Base-by-base conservation (phyloP, 257 asterid genomes). In the Coffea eugenioides region DNA sequence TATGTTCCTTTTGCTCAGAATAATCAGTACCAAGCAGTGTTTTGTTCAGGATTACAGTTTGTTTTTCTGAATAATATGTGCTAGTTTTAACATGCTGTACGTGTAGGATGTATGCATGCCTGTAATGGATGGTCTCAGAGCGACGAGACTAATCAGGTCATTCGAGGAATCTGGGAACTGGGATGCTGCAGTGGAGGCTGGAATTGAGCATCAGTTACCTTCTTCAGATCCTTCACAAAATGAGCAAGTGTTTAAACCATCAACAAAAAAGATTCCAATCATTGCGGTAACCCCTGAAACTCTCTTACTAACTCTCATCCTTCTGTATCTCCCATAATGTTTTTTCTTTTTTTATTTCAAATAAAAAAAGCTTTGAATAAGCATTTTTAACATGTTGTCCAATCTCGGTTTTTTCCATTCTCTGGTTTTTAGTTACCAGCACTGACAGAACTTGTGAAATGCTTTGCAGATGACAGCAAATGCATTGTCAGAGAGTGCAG, bases 61-160 rank as follows among this genome's bases (percentile, higher is more conserved):
- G 43, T 39, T 4, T 39, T 39, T 39, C 43, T 39, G 43, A 39
- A 48, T 48, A 2, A 6, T 62, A 18, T 4, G 52, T 10, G 1
- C 23, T 54, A 54, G 61, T 71, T 41, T 71, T 71, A 41, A 72
- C 16, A 46, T 21, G 57, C 13, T 14, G 52, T 25, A 48, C 5
- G 71, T 85, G 79, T 83, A 94, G 98, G 98, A 94, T 82, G 97
- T 94, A 23, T 92, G 90, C 87, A 94, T 92, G 98, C 98, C 98
- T 11, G 93, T 88, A 79, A 91, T 94, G 97, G 93, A 92, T 85
- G 98, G 98, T 48, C 93, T 92, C 74, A 88, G 92, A 88, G 97
- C 98, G 11, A 92, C 97, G 8, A 87, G 93, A 82, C 64, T 91
- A 71, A 94, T 94, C 78, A 88, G 98, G 72, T 92, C 96, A 1